Conservation (phyloP, 495 filamentous ascomycete species). For the Cercophora sp. region DNA sequence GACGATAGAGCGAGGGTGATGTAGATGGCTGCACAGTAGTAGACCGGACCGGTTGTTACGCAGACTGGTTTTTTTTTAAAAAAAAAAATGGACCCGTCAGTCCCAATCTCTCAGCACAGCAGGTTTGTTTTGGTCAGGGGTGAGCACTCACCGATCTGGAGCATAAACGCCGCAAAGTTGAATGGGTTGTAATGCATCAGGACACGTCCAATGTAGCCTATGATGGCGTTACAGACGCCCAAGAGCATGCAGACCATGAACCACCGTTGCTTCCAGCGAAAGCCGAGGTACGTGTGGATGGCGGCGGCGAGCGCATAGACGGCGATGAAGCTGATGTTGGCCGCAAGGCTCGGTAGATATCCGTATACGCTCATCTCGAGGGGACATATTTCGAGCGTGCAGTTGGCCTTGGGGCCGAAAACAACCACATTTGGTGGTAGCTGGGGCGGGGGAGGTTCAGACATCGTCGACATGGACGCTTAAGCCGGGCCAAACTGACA, state of each 20-base stretch:
- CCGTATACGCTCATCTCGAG: conserved; percentile 18
- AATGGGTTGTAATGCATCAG: conserved; percentile 41
- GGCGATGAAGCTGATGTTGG: conserved; percentile 21
- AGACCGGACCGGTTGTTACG: conserved; percentile 20
- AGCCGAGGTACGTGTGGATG: conserved; percentile 23
- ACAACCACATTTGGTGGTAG: conserved; percentile 11
- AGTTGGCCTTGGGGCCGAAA: conserved; percentile 24
- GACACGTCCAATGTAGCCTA: conserved; percentile 43
- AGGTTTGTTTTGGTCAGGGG: no score
- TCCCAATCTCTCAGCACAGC: background rate
- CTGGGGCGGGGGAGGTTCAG: no score
- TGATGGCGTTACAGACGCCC: conserved; percentile 29
- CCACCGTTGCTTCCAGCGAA: conserved; percentile 30
- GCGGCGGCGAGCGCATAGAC: conserved; percentile 12
- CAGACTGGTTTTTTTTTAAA: no score
- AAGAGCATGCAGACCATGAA: conserved; percentile 30
- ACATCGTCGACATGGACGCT: no score
- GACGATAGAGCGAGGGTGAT: conserved; percentile 17
- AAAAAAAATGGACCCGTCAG: background rate
- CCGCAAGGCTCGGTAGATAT: conserved; percentile 21
- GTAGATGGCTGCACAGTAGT: background rate
- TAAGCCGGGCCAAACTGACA: no score
- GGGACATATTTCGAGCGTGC: conserved; percentile 28
- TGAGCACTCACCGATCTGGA: conserved; percentile 36
- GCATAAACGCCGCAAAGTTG: conserved; percentile 35